Evolutionary conservation across 1,284 basidiomycete genomes (phyloP).

Genomic region (Irpex lacteus): DNA sequence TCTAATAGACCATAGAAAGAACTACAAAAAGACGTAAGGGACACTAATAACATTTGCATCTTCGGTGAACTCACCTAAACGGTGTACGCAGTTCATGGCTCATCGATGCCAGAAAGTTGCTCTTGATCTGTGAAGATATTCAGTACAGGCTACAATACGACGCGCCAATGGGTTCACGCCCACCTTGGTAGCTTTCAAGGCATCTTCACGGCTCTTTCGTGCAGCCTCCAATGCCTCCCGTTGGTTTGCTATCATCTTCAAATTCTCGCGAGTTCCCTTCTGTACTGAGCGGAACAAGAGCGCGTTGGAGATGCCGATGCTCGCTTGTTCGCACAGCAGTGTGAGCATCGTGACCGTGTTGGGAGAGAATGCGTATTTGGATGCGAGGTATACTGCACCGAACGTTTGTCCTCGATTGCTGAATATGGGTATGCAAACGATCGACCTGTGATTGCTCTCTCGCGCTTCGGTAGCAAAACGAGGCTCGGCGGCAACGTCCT

Average conservation of each 20-base stretch:
- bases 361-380: conserved; percentile 60
- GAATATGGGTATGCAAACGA: conserved; percentile 67
- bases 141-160: not conserved
- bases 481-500: conserved; percentile 59
- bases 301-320: conserved; percentile 69
- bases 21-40: conserved; percentile 30
- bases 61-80: conserved; percentile 47
- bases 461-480: conserved; percentile 65
- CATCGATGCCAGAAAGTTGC: conserved; percentile 74
- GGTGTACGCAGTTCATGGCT: conserved; percentile 71
- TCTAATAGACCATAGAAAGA: conserved; percentile 73
- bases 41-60: not conserved
- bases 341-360: conserved; percentile 61
- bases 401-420: conserved; percentile 69
- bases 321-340: conserved; percentile 68
- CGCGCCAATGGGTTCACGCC: not conserved
- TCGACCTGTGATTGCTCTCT: conserved; percentile 54
- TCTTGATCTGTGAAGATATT: conserved; percentile 52
- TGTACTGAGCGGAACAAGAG: conserved; percentile 71
- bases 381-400: conserved; percentile 47
- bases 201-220: conserved; percentile 64
- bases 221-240: conserved; percentile 64
- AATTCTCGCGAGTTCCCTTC: conserved; percentile 64
- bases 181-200: conserved; percentile 68
- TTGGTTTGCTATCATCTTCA: conserved; percentile 72